phyloP scores from a whole-genome alignment of 345 rosid genomes.

The Salix brachista region DNA sequence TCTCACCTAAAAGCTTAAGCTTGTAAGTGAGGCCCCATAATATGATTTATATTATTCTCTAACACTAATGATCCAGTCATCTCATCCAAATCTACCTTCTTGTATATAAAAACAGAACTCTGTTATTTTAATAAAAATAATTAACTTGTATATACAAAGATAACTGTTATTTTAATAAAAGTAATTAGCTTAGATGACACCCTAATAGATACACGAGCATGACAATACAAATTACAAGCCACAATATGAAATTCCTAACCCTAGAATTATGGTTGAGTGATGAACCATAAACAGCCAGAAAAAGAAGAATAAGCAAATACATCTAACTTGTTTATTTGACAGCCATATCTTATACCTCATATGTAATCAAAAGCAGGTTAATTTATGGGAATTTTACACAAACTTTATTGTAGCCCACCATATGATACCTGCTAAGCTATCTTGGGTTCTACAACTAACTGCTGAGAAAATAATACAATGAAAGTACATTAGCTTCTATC shows the following conservation, averaged over 20 bases:
- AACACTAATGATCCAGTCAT: too few relatives aligned
- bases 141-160: too few relatives aligned
- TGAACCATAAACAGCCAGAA: neutral
- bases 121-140: too few relatives aligned
- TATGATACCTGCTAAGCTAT: neutral
- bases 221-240: conserved; percentile 20
- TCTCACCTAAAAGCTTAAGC: too few relatives aligned
- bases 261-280: neutral
- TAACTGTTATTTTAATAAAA: too few relatives aligned
- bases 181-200: too few relatives aligned
- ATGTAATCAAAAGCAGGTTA: neutral
- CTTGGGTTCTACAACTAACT: neutral
- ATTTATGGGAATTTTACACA: neutral
- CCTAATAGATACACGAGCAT: neutral
- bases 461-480: neutral
- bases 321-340: conserved; percentile 34
- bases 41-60: too few relatives aligned
- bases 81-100: too few relatives aligned
- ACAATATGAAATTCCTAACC: conserved; percentile 13
- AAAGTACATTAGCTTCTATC: neutral
- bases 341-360: conserved; percentile 17
- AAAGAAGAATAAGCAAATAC: neutral
- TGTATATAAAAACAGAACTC: too few relatives aligned
- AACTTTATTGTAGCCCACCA: neutral
- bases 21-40: too few relatives aligned